Percentiles rank a stretch among this genome's conserved stretches.
These are phyloP conservation scores for Metschnikowia drakensbergensis DNA, from an alignment of 805 yeast species.

Conservation along the genomic window DNA sequence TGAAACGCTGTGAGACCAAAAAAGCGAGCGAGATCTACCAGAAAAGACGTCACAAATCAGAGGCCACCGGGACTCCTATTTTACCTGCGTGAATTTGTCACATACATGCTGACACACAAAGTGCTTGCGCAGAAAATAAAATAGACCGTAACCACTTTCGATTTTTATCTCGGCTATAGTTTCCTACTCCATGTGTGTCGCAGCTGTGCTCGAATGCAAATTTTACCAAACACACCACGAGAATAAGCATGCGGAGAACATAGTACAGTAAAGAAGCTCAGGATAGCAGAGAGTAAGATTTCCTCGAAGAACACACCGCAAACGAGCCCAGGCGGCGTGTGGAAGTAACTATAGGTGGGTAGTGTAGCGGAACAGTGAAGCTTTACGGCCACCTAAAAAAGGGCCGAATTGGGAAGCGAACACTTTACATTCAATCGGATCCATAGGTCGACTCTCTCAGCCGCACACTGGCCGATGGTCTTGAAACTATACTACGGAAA, in stretches of 20 bases:
- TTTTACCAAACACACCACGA: background rate
- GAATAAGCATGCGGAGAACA: background rate
- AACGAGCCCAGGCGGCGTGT: too few relatives aligned
- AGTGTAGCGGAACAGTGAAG: too few relatives aligned
- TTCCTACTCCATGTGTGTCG: background rate
- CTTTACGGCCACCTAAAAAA: too few relatives aligned
- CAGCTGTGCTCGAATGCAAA: background rate
- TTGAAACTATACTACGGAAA: background rate
- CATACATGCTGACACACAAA: background rate
- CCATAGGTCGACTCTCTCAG: background rate
- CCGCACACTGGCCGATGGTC: constrained; percentile 1
- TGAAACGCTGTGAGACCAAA: constrained; percentile 3
- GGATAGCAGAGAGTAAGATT: too few relatives aligned
- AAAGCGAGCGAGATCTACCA: constrained; percentile 2
- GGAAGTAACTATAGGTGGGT: background rate
- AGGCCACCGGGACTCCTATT: background rate
- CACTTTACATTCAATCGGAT: background rate
- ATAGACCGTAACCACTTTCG: background rate
- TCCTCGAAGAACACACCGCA: too few relatives aligned
- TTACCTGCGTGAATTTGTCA: background rate
- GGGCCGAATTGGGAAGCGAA: too few relatives aligned
- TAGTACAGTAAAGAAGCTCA: background rate
- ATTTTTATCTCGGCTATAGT: background rate
- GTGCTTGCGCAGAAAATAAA: background rate
- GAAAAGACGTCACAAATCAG: constrained; percentile 6